Evolutionary conservation across 2,329 filamentous ascomycete species (phyloP), one percentile per base, ranked within the genome.

Genomic region (Aspergillus carbonarius): DNA sequence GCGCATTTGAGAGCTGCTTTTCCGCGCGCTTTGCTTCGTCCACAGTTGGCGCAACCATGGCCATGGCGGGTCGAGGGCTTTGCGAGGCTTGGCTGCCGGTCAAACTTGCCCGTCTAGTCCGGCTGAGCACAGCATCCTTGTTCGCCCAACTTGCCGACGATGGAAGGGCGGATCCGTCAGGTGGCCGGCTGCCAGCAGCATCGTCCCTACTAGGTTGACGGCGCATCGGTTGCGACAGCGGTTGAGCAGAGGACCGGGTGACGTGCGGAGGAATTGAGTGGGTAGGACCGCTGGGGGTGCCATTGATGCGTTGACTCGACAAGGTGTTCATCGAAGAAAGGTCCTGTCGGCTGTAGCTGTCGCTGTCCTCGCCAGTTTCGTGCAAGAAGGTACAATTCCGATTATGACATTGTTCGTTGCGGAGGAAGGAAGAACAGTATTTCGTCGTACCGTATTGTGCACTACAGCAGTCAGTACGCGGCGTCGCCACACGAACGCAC

Each of bases 301-400:
- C 64, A 37, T 67, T 63, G 77, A 81, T 78, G 52, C 92, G 81
- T 71, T 88, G 92, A 1, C 90, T 92, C 62, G 89, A 90, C 57
- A 92, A 88, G 60, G 91, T 93, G 69, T 97, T 98, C 82, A 97
- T 91, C 17, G 93, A 96, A 1, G 93, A 98, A 37, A 98, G 78
- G 74, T 97, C 93, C 73, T 97, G 92, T 49, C 95, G 86, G 8
- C 92, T 96, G 73, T 96, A 98, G 76, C 92, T 97, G 70, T 98
- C 93, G 66, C 95, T 93, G 68, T 97, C 95, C 71, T 99, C 95
- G n/a, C 95, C 96, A 39, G 95, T 90, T 76, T 99, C 96, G 71
- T 99, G 95, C 52, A 99, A 78, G 75, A 99, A 99, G 86, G 97
- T 99, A 80, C 95, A 99, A 63, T 95, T 93, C 53, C 93, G 88